phyloP scores from a whole-genome alignment of 352 stramenopile species.

The Phytophthora tubulina region DNA sequence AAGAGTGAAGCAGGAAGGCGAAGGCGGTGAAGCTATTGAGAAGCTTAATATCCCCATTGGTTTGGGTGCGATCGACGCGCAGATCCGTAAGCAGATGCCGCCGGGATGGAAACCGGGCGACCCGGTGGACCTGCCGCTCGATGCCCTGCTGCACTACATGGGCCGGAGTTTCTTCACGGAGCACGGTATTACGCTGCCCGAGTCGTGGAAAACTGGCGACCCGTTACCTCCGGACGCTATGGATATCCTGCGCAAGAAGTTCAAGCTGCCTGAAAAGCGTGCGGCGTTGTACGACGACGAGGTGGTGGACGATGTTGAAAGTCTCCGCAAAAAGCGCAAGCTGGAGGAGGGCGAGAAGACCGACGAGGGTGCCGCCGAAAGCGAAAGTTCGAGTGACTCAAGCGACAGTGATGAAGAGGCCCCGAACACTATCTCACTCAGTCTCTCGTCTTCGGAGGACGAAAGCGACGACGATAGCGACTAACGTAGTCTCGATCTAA shows the following conservation, averaged over 20 bases:
- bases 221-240: constrained; percentile 74
- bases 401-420: constrained; percentile 72
- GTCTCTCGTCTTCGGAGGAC: constrained; percentile 71
- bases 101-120: constrained; percentile 85
- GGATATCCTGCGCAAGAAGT: constrained; percentile 84
- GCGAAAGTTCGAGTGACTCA: constrained; percentile 59
- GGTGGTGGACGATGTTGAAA: constrained; percentile 75
- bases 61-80: constrained; percentile 71
- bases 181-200: constrained; percentile 74
- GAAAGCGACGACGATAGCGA: constrained; percentile 68
- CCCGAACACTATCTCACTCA: constrained; percentile 75
- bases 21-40: constrained; percentile 32
- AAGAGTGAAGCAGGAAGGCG: constrained; percentile 44
- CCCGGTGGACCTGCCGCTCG: constrained; percentile 78
- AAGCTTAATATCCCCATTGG: constrained; percentile 76
- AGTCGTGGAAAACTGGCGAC: constrained; percentile 77
- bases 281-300: constrained; percentile 77
- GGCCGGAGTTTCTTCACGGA: constrained; percentile 80
- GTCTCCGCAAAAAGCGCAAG: constrained; percentile 74
- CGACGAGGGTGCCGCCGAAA: constrained; percentile 46
- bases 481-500: constrained; percentile 23
- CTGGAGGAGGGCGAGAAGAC: constrained; percentile 56
- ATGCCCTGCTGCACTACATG: constrained; percentile 85
- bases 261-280: constrained; percentile 81
- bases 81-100: constrained; percentile 82